phyloP scores from a whole-genome alignment of 2,329 filamentous ascomycete species.

The Didymella sp. region DNA sequence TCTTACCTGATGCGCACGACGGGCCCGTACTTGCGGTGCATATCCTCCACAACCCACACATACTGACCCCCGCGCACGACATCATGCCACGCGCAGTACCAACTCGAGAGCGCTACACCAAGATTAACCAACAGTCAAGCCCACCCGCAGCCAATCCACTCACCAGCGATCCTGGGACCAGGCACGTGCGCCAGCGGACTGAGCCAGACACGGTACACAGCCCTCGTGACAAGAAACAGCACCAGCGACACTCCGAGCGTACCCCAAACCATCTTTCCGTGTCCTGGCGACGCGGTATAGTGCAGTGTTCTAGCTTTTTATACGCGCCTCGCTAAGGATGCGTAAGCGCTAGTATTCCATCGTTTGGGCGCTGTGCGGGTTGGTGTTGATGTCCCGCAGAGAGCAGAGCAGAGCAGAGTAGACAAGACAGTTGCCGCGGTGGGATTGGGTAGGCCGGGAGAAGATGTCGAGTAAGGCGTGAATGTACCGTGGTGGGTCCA shows the following conservation, averaged over 20 bases:
- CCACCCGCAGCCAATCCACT: too few relatives aligned
- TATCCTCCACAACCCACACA: slow-evolving; percentile 24
- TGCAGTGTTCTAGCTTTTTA: not conserved
- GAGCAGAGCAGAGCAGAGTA: too few relatives aligned
- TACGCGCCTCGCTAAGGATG: too few relatives aligned
- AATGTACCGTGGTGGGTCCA: too few relatives aligned
- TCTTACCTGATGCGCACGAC: slow-evolving; percentile 20
- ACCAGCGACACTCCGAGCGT: not conserved
- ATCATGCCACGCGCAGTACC: slow-evolving; percentile 37
- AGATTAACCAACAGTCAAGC: not conserved
- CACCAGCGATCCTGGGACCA: slow-evolving; percentile 25
- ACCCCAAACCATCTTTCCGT: not conserved
- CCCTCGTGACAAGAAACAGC: slow-evolving; percentile 1
- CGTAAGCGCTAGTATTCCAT: too few relatives aligned
- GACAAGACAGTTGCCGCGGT: too few relatives aligned
- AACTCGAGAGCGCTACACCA: slow-evolving; percentile 19
- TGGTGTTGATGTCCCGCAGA: too few relatives aligned
- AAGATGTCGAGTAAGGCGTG: too few relatives aligned
- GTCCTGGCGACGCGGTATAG: too few relatives aligned
- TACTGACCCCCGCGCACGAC: slow-evolving; percentile 24
- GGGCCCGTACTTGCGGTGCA: slow-evolving; percentile 37
- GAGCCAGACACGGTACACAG: slow-evolving; percentile 19
- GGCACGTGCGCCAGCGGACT: slow-evolving; percentile 26
- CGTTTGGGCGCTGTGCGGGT: too few relatives aligned
- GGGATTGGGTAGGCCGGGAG: too few relatives aligned